Conservation (phyloP, 164 flowering plant genomes). For the Piper betle region DNA sequence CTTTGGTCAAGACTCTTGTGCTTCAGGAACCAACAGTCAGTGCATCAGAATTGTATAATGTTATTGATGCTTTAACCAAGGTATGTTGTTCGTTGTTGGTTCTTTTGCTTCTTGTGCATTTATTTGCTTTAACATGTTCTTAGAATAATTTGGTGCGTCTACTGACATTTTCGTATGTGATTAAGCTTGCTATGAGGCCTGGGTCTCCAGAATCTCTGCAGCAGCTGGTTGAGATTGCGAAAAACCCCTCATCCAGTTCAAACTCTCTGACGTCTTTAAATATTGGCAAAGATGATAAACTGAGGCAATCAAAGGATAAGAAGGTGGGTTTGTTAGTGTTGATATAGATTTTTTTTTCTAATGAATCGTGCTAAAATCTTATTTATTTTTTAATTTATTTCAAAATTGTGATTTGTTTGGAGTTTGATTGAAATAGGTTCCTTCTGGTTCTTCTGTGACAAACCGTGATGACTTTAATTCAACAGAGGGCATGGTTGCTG, state of each 20-base stretch:
- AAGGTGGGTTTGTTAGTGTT: slow-evolving; percentile 28
- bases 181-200: slow-evolving; percentile 81
- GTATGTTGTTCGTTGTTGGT: slow-evolving; percentile 15
- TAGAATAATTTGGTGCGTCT: neutral
- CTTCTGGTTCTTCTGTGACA: slow-evolving; percentile 17
- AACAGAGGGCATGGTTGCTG: slow-evolving; percentile 39
- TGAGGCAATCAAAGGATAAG: slow-evolving; percentile 44
- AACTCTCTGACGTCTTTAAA: slow-evolving; percentile 20
- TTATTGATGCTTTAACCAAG: slow-evolving; percentile 93
- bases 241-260: slow-evolving; percentile 47
- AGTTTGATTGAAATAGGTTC: slow-evolving; percentile 21
- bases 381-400: neutral
- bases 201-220: slow-evolving; percentile 82
- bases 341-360: neutral
- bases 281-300: slow-evolving; percentile 55
- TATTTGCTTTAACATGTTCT: neutral
- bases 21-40: slow-evolving; percentile 50
- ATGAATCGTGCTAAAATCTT: neutral
- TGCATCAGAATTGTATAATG: slow-evolving; percentile 70
- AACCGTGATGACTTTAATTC: slow-evolving; percentile 43
- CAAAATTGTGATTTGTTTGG: neutral
- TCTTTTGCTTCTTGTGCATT: neutral
- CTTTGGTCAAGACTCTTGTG: slow-evolving; percentile 66
- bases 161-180: neutral
- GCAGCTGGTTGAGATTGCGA: slow-evolving; percentile 69